Base-by-base conservation (phyloP, 192 early-diverging fungal species). In the Coemansia sp. region DNA sequence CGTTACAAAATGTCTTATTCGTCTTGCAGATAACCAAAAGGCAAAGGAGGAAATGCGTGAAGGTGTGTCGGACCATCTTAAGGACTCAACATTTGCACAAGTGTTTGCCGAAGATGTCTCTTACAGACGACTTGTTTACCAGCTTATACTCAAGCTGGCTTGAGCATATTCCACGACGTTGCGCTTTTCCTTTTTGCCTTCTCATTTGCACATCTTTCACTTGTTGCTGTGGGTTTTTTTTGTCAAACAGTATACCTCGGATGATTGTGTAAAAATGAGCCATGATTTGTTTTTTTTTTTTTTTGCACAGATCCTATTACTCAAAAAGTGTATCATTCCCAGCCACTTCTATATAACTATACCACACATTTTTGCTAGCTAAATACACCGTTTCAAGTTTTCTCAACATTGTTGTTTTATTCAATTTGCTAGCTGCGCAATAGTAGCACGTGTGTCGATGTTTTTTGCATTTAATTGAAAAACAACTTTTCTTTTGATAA, bases 1-100 rank as follows among this genome's bases (percentile, higher is more conserved):
- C 74, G 94, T 97, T 42, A 87, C 95, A 63, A 85, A 94, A 32
- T 97, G 95, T 60, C 94, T 96, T 71, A 76, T 96, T 63, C 87
- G 96, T 22, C 84, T 98, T 67, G 91, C 92, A 0, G 96, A 98
- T 65, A 95, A 98, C 74, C 88, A 91, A 66, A 84, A 94, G 55
- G 95, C 95, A 1, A 87, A 92, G 32, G 93, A 95, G 69, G 93
- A 94, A 25, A 83, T 98, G 68, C 87, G 93, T 22, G 93, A 96
- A 67, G 92, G 93, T 55, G 69, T 97, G 32, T 94, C 94, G 19
- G 92, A 95, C 66, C 90, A 93, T 22, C 64, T 98, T 56, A 80
- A 93, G 19, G 95, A 98, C 63, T 84, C 89, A 10, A 95, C 95
- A 0, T 97, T 98, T 76, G 84, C 87, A 0, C 80, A 84, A 55